These are phyloP conservation scores for Fraxinus cuspidata DNA, from an alignment of 257 asterid genomes.

Conservation along the genomic window DNA sequence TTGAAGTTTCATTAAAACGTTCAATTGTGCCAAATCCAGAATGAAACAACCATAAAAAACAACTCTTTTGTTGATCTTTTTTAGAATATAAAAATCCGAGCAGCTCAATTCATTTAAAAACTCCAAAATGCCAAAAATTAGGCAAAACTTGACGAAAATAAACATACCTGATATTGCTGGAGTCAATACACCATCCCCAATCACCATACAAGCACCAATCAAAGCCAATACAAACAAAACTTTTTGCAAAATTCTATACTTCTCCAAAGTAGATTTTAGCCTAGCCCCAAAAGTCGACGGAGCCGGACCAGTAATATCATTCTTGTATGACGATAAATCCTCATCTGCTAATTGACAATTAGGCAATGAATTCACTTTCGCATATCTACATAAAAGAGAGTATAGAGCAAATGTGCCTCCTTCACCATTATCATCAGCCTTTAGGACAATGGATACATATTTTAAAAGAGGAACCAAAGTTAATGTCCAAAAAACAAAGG, in stretches of 20 bases:
- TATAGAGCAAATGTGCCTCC: conserved; percentile 95
- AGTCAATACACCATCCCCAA: conserved; percentile 87
- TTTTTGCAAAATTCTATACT: conserved; percentile 70
- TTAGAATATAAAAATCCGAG: neutral
- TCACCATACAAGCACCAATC: conserved; percentile 97
- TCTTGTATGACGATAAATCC: conserved; percentile 68
- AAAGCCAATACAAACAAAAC: conserved; percentile 73
- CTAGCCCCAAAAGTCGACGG: conserved; percentile 64
- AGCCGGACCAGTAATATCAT: conserved; percentile 50
- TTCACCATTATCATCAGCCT: conserved; percentile 95
- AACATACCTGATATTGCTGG: conserved; percentile 79
- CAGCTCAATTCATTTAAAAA: neutral
- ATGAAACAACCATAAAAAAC: neutral
- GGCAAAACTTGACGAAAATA: conserved; percentile 6
- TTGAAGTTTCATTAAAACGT: neutral
- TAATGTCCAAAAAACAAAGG: conserved; percentile 84
- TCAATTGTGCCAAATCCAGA: neutral
- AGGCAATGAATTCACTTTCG: conserved; percentile 74
- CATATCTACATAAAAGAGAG: conserved; percentile 81
- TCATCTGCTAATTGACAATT: conserved; percentile 81
- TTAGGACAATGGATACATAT: conserved; percentile 82
- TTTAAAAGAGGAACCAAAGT: conserved; percentile 77
- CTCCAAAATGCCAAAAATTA: neutral
- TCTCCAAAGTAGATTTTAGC: conserved; percentile 70
- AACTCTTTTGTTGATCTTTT: neutral